These are phyloP conservation scores for Vitis hybrid DNA, from an alignment of 177 flowering plant genomes.

Conservation along the genomic window DNA sequence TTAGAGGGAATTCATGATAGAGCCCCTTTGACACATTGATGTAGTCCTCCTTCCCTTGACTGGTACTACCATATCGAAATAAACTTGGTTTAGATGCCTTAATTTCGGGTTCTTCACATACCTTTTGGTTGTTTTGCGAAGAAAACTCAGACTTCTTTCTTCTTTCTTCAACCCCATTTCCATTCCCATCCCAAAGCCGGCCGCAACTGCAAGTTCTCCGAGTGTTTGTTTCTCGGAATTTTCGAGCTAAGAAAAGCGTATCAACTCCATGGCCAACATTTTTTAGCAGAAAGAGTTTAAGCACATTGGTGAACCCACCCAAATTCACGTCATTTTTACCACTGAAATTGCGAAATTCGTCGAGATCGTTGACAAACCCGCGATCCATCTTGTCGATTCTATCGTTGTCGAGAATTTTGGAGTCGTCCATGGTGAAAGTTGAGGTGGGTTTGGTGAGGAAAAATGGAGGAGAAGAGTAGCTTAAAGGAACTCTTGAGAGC, in stretches of 20 bases:
- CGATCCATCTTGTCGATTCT: neutral
- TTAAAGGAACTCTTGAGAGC: no score
- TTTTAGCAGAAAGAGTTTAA: neutral
- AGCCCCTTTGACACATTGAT: slow-evolving; percentile 3
- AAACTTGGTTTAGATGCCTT: no score
- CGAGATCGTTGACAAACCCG: slow-evolving; percentile 16
- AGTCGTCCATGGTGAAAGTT: slow-evolving; percentile 17
- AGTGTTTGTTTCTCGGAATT: neutral
- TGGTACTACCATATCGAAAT: no score
- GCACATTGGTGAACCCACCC: slow-evolving; percentile 10
- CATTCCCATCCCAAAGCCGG: no score
- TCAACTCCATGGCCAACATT: slow-evolving; percentile 1
- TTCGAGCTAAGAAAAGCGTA: neutral
- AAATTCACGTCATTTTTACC: slow-evolving; percentile 5
- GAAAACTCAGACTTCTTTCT: no score
- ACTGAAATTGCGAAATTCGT: slow-evolving; percentile 11
- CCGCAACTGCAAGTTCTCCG: no score
- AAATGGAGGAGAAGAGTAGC: neutral
- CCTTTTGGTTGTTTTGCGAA: no score
- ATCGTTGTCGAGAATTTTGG: neutral
- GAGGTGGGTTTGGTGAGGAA: neutral
- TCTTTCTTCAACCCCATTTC: no score
- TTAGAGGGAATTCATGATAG: slow-evolving; percentile 21
- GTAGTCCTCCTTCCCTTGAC: neutral
- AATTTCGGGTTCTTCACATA: no score